Conservation (phyloP, 208 protist genomes). For the Acanthamoeba royreba region DNA sequence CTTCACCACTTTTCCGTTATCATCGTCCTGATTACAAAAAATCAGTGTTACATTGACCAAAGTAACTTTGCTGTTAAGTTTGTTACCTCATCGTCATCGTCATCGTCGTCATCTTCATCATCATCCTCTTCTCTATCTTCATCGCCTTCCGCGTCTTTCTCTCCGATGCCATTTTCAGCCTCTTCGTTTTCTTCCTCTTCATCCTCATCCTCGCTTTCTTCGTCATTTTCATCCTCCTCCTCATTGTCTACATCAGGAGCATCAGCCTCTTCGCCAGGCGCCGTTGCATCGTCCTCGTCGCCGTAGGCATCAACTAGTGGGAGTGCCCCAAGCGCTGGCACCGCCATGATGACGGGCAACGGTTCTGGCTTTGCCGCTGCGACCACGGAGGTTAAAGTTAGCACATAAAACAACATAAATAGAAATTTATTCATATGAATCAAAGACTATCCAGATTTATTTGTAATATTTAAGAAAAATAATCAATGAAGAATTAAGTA, state of each 20-base stretch:
- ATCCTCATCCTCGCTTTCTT: no score
- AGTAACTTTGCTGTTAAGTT: no score
- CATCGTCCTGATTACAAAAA: no score
- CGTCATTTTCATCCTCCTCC: no score
- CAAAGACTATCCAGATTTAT: neutral
- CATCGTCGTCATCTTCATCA: neutral
- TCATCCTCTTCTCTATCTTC: slow-evolving; percentile 1
- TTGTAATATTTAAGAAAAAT: no score
- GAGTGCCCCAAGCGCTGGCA: neutral
- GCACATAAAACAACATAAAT: no score
- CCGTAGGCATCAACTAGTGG: neutral
- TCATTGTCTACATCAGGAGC: no score
- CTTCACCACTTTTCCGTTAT: neutral
- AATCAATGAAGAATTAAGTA: no score
- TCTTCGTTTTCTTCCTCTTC: neutral
- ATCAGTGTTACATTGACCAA: neutral
- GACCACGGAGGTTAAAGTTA: neutral
- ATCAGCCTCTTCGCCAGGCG: no score
- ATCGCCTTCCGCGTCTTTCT: neutral
- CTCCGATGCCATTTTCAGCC: neutral
- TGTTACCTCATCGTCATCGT: no score
- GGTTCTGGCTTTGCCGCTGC: neutral
- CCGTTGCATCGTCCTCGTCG: no score
- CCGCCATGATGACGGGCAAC: neutral
- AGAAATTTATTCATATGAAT: no score